These are phyloP conservation scores for Alternaria sp. DNA, from an alignment of 2,329 filamentous ascomycete species.

Conservation along the genomic window DNA sequence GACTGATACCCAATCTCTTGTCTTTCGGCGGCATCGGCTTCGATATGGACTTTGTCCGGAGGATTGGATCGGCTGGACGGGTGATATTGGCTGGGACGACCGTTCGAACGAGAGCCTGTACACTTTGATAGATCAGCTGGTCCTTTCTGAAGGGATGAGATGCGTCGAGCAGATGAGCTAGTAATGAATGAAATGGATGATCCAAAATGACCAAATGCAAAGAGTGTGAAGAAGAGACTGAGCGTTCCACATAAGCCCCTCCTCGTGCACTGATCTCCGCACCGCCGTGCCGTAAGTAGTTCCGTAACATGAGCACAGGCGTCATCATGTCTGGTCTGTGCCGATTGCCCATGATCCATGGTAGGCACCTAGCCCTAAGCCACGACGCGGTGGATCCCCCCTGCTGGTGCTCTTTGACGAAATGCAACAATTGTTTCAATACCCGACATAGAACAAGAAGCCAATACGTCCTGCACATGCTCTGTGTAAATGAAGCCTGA, in stretches of 20 bases:
- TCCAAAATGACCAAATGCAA: conserved; percentile 7
- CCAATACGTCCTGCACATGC: not conserved
- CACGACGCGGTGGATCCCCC: conserved; percentile 3
- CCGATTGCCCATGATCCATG: conserved; percentile 24
- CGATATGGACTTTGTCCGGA: conserved; percentile 9
- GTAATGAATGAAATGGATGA: conserved; percentile 28
- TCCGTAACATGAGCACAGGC: conserved; percentile 36
- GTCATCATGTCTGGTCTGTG: conserved; percentile 27
- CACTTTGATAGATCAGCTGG: conserved; percentile 21
- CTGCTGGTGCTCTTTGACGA: not conserved
- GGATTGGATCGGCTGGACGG: conserved; percentile 8
- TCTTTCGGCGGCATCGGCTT: conserved; percentile 24
- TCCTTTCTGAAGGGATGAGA: conserved; percentile 11
- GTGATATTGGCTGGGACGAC: conserved; percentile 3
- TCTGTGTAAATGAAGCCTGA: not conserved
- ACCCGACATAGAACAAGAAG: not conserved
- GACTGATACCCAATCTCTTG: conserved; percentile 26
- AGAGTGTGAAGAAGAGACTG: conserved; percentile 23
- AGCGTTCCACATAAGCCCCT: conserved; percentile 26
- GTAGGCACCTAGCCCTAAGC: conserved; percentile 12
- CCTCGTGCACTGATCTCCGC: conserved; percentile 26
- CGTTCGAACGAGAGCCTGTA: conserved; percentile 5
- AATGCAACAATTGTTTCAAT: conserved; percentile 1
- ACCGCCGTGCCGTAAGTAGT: conserved; percentile 29
- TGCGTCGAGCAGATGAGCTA: conserved; percentile 22